These are phyloP conservation scores for Warburgia ugandensis DNA, from an alignment of 164 flowering plant species.

Conservation along the genomic window DNA sequence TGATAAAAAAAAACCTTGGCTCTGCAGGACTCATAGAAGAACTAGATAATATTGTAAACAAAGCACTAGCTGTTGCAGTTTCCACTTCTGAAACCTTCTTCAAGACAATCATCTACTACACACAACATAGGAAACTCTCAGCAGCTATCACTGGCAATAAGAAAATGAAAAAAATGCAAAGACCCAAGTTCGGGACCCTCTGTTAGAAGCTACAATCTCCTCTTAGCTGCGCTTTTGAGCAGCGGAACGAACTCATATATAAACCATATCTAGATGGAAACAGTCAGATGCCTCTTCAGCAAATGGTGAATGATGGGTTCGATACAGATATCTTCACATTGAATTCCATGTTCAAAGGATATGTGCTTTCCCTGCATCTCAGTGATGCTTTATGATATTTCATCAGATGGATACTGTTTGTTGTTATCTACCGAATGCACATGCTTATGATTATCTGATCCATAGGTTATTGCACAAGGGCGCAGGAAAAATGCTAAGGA, in stretches of 20 bases:
- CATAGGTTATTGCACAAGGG: conserved; percentile 80
- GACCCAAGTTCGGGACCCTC: conserved; percentile 55
- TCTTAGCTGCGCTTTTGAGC: conserved; percentile 62
- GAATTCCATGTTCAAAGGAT: conserved; percentile 85
- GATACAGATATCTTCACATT: conserved; percentile 76
- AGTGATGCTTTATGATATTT: conserved; percentile 78
- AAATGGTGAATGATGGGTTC: conserved; percentile 73
- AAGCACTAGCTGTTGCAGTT: conserved; percentile 53
- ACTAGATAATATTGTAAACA: conserved; percentile 69
- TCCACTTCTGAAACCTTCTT: conserved; percentile 60
- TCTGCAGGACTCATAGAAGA: conserved; percentile 54
- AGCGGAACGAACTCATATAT: conserved; percentile 56
- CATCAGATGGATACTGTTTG: conserved; percentile 80
- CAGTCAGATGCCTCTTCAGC: conserved; percentile 63
- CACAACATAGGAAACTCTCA: conserved; percentile 53
- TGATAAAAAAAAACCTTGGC: conserved; percentile 78
- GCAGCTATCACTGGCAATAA: conserved; percentile 63
- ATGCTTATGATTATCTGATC: conserved; percentile 62
- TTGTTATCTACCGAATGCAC: conserved; percentile 50
- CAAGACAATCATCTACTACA: conserved; percentile 67
- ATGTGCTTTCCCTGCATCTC: conserved; percentile 70
- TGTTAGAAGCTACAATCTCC: conserved; percentile 59
- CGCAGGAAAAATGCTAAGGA: conserved; percentile 71
- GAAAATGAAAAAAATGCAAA: conserved; percentile 51
- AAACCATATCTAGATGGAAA: conserved; percentile 76